Evolutionary conservation across 768 basidiomycete species (phyloP), one percentile per base, ranked within the genome.

Genomic region (Clitopilus hobsonii): DNA sequence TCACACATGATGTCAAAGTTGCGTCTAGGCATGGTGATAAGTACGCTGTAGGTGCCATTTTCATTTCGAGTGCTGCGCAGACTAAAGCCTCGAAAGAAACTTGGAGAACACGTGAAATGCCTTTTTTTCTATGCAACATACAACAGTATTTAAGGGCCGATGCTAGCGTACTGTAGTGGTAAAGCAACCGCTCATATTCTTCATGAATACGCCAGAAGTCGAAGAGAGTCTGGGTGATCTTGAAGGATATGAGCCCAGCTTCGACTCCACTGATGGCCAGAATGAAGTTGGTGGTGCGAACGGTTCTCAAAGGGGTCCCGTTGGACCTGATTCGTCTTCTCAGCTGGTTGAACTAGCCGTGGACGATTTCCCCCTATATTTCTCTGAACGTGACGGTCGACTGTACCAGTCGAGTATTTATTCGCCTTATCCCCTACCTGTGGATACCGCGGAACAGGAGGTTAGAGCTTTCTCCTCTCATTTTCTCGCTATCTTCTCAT

Each of bases 381-480:
- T 90, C 60, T 60, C 61, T 27, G 84, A 89, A 58, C 71, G 74
- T 6, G 72, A 76, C 60, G 82, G 77, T 27, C 77, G 86, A 30
- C 81, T 89, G 66, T 91, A 84, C 70, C 84, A 84, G 73, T 85
- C 85, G 62, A 80, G 82, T 72, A 70, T 72, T 68, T 69, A 62
- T 58, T 77, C 81, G 45, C 84, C 84, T 49, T 92, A 91, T 65
- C 84, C 84, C 11, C 71, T 92, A 49, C 90, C 90, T 41, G 84
- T 84, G 4, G 89, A 92, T 67, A 75, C 78, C 16, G 73, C 73
- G 5, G 90, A 92, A 67, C 85, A 86, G 65, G 70, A 78, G 67
- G 90, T 91, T 65, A 29, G 79, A 71, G 26, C 18, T 47, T 26
- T 30, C 22, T 14, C 47, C n/a, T 53, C 28, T 41, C 24, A 48